Conservation (phyloP, 306 rosid species). For the Cicer arietinum region DNA sequence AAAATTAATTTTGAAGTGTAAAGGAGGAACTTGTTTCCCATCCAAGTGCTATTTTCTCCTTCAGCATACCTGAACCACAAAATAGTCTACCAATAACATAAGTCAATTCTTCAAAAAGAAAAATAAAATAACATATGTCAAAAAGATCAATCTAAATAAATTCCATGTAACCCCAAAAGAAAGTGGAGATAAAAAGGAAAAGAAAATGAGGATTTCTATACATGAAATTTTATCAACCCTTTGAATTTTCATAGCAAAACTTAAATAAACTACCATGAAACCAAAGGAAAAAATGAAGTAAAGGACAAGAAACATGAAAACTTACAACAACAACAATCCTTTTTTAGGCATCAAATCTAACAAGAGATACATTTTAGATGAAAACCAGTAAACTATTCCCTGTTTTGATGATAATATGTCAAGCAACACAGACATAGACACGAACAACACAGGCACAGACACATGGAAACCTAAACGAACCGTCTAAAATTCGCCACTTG, state of each 20-base stretch:
- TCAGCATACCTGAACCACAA: neutral
- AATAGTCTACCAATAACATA: neutral
- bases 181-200: neutral
- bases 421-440: neutral
- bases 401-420: neutral
- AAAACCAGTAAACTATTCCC: neutral
- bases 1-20: neutral
- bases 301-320: neutral
- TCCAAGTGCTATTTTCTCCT: neutral
- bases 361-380: conserved; percentile 4
- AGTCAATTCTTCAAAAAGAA: neutral
- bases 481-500: neutral
- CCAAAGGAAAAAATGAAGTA: neutral
- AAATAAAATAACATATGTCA: neutral
- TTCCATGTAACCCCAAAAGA: neutral
- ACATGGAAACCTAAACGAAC: neutral
- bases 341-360: neutral
- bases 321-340: neutral
- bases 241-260: conserved; percentile 2
- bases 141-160: neutral
- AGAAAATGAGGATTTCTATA: neutral
- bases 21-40: neutral
- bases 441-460: neutral
- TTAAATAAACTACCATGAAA: neutral
- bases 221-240: conserved; percentile 30